Evolutionary conservation across 371 early-diverging fungal species (phyloP).

Genomic region (Paramicrosporidium saccamoebae): DNA sequence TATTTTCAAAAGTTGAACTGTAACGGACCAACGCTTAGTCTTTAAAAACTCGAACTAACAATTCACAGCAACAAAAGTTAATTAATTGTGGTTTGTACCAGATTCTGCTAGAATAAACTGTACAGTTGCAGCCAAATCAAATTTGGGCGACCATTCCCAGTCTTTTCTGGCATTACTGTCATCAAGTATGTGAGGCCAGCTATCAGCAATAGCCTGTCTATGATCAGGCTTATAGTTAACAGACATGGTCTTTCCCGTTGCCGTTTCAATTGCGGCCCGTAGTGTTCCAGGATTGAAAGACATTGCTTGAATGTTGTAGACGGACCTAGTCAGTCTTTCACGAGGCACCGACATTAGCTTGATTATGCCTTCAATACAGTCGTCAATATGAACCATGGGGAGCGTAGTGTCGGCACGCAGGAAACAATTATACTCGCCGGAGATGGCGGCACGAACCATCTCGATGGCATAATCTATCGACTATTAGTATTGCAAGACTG

Average conservation of each 20-base stretch:
- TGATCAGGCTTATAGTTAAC: conserved; percentile 15
- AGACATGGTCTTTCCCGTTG: conserved; percentile 9
- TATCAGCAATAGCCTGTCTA: conserved; percentile 17
- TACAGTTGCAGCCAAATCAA: conserved; percentile 10
- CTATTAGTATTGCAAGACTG: no score
- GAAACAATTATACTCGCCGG: conserved; percentile 12
- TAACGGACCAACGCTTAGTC: no score
- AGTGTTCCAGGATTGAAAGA: conserved; percentile 14
- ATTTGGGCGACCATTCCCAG: conserved; percentile 16
- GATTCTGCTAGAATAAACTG: conserved; percentile 7
- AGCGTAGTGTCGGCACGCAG: conserved; percentile 10
- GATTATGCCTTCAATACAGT: conserved; percentile 16
- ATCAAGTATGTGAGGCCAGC: conserved; percentile 16
- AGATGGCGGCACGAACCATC: conserved; percentile 16
- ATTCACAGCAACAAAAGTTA: no score
- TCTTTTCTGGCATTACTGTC: conserved; percentile 12
- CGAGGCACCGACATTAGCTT: conserved; percentile 12
- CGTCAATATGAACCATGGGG: conserved; percentile 19
- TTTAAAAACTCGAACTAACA: no score
- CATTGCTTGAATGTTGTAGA: conserved; percentile 16
- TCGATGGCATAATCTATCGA: conserved; percentile 20
- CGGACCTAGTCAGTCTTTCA: conserved; percentile 9
- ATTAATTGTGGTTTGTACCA: no score
- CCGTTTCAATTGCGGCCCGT: conserved; percentile 9
- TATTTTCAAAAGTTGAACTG: no score